Base-by-base conservation (phyloP, 1,284 basidiomycete genomes). In the Amylostereum areolatum region DNA sequence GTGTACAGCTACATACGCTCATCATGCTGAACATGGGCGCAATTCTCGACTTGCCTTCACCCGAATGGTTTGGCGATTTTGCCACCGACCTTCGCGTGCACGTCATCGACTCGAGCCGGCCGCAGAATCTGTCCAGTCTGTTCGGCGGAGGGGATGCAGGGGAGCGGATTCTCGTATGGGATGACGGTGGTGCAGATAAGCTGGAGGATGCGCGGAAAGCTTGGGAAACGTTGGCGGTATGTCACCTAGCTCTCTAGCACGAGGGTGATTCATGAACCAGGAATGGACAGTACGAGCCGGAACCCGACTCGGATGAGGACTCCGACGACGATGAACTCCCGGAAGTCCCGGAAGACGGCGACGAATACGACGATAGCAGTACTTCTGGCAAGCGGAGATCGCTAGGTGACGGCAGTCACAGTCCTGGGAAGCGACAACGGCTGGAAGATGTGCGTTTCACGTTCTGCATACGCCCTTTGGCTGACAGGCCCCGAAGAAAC, bases 11-110 rank as follows among this genome's bases (percentile, higher is more conserved):
- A 27, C 91, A 92, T 59, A 92, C 92, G 0, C 77, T 99, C 44
- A 83, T 99, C 46, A 78, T 99, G 41, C 68, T 99, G 45, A 97
- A 97, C 58, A 89, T 99, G 67, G 97, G 97, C 39, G 85, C 87
- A 1, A 82, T 96, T 46, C 77, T 94, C 33, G 90, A 96, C 55
- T 74, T 99, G 5, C 80, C 90, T 1, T 78, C 80, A 2, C 62
- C 73, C 4, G 75, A 79, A 32, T 90, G 86, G 85, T 88, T 91
- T 64, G 88, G 87, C 11, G 77, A 80, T 44, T 87, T 88, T 60
- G 61, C 71, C 39, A 60, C 70, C 3, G 70, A 72, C 55, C 72
- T 86, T 30, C 81, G 78, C 18, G 79, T 94, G 30, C 97, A 99
- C 70, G 83, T 99, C 59, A 90, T 99, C 66, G 97, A 99, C 67